Base-by-base conservation (phyloP, 306 rosid genomes). In the Trifolium pratense region DNA sequence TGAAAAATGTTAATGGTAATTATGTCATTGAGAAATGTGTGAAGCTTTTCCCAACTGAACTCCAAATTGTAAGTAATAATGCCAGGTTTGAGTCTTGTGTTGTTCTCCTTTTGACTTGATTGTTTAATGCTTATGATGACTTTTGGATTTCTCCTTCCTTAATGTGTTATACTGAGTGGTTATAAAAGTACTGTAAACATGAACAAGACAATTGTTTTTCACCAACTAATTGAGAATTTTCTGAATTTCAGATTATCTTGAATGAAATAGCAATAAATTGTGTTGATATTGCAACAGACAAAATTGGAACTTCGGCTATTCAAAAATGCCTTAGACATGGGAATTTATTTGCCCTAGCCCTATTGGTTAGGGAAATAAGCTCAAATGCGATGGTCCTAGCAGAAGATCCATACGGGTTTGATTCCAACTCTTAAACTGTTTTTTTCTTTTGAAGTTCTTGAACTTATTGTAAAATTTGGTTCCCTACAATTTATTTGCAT, bases 401-500 rank as follows among this genome's bases (percentile, higher is more conserved):
- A 0, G 46, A 71, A 42, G 58, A 85, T 82, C 64, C 16, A 21
- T 80, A 48, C 17, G 96, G 89, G 96, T 87, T 58, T 66, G 81
- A 52, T 3, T 62, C 42, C 9, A 3, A 56, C 26, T 59, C 20
- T 29, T 59, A 6, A 29, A 29, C 17, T 25, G 14, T 58, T 59
- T 2, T 7, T 46, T 5, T 13, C 10, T 56, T 46, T 67, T 43
- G 1, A 48, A 48, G 21, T n/a, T 48, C 21, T 48, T 48, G 20
- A n/a, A 46, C 8, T 46, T 14, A 15, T 46, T 46, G 2, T 43
- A 13, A 46, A 1, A 46, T 46, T 15, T 48, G 53, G 8, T 5
- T 48, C 3, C 1, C 9, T n/a, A 3, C 9, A n/a, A n/a, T 48
- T 48, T 48, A 48, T 48, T 48, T 48, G 55, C 53, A n/a, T 48